Conservation (phyloP, 2,329 filamentous ascomycete species). For the Clonostachys sp. region DNA sequence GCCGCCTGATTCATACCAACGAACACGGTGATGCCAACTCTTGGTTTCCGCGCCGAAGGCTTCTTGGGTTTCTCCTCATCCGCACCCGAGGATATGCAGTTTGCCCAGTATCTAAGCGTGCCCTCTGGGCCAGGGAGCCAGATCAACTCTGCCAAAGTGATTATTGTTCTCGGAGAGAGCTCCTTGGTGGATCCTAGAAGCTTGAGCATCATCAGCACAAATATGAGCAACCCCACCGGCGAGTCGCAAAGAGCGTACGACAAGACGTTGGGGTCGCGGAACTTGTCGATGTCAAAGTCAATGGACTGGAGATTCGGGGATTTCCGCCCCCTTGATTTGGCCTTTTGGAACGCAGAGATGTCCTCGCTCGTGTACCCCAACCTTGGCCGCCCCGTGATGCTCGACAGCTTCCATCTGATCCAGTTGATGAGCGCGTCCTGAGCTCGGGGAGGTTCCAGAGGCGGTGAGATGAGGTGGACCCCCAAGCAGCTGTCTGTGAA, state of each 20-base stretch:
- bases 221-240: constrained; percentile 51
- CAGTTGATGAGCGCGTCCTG: constrained; percentile 39
- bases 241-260: constrained; percentile 60
- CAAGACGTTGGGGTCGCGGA: constrained; percentile 47
- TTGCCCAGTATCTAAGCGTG: constrained; percentile 50
- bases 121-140: constrained; percentile 65
- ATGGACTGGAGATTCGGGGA: constrained; percentile 5
- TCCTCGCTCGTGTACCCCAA: constrained; percentile 53
- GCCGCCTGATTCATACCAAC: constrained; percentile 20
- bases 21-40: constrained; percentile 42
- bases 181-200: constrained; percentile 30
- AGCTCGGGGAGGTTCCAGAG: constrained; percentile 42
- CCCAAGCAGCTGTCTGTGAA: constrained; percentile 49
- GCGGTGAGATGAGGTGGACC: constrained; percentile 56
- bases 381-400: constrained; percentile 37
- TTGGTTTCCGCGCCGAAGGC: constrained; percentile 21
- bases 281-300: constrained; percentile 14
- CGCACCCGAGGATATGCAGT: constrained; percentile 25
- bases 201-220: constrained; percentile 43
- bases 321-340: constrained; percentile 1
- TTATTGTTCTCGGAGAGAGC: constrained; percentile 46
- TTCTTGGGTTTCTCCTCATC: constrained; percentile 11
- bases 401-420: constrained; percentile 53
- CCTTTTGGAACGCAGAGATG: constrained; percentile 32
- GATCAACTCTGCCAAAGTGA: constrained; percentile 56